phyloP scores from a whole-genome alignment of 2,329 filamentous ascomycete species.

The Coniochaeta sp. region DNA sequence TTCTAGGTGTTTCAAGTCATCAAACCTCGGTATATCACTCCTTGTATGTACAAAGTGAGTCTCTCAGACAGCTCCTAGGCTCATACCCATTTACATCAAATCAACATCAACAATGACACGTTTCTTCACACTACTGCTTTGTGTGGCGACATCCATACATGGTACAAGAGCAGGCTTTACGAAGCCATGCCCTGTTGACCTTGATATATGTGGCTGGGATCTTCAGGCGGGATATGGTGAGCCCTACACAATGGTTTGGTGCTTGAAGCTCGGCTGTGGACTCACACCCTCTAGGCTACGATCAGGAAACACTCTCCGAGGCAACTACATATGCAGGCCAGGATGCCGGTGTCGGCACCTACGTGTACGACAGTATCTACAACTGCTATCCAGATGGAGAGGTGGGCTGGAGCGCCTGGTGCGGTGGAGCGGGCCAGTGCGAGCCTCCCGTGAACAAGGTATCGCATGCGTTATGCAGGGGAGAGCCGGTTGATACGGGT shows the following conservation, averaged over 20 bases:
- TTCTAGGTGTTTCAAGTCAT: too few species aligned
- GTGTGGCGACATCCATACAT: background rate
- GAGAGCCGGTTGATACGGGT: constrained; percentile 6
- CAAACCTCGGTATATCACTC: too few species aligned
- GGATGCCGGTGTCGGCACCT: constrained; percentile 4
- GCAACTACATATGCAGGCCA: constrained; percentile 4
- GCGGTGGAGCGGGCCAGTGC: constrained; percentile 6
- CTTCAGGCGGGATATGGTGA: constrained; percentile 4
- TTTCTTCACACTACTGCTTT: background rate
- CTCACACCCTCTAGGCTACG: constrained; percentile 3
- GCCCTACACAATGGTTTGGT: background rate
- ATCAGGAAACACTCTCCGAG: constrained; percentile 4
- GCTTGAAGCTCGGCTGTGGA: background rate
- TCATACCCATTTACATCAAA: background rate
- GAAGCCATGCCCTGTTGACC: constrained; percentile 3
- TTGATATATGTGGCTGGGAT: constrained; percentile 6
- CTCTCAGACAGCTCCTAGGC: too few species aligned
- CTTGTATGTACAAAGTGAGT: too few species aligned
- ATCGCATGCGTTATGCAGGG: constrained; percentile 4
- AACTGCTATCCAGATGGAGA: constrained; percentile 9
- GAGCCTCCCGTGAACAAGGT: constrained; percentile 1
- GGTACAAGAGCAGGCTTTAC: background rate
- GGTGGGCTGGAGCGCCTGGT: constrained; percentile 9
- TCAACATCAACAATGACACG: background rate
- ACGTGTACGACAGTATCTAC: constrained; percentile 7